A percentile compares a stretch with the other conserved stretches of the same genome.
phyloP scores from a whole-genome alignment of 495 filamentous ascomycete species.

The Elasticomyces elasticus region DNA sequence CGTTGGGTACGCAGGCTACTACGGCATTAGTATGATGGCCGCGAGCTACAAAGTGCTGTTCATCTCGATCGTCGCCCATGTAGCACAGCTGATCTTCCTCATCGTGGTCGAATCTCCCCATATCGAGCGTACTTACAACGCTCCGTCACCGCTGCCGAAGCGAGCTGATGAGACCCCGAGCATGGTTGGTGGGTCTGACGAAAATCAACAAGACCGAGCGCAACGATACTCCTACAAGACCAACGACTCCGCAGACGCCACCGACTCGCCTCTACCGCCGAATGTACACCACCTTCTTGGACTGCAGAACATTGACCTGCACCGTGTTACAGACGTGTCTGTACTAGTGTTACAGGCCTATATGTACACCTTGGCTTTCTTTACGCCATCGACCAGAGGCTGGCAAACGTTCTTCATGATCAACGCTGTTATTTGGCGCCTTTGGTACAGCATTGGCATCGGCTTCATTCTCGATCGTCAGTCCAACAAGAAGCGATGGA shows the following conservation, averaged over 20 bases:
- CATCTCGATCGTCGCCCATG: constrained; percentile 91
- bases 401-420: constrained; percentile 69
- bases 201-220: background rate
- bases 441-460: constrained; percentile 87
- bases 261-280: constrained; percentile 38
- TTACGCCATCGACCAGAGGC: constrained; percentile 66
- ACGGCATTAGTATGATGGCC: constrained; percentile 96
- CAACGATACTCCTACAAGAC: constrained; percentile 25
- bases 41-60: constrained; percentile 95
- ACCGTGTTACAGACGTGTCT: constrained; percentile 73
- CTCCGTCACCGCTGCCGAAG: constrained; percentile 64
- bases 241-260: constrained; percentile 14
- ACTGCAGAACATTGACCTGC: constrained; percentile 72
- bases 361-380: constrained; percentile 56
- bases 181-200: background rate
- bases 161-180: constrained; percentile 12
- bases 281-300: constrained; percentile 74
- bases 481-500: constrained; percentile 85
- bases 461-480: constrained; percentile 76
- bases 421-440: constrained; percentile 71
- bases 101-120: constrained; percentile 88
- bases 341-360: constrained; percentile 65
- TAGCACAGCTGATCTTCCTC: constrained; percentile 88
- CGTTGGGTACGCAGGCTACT: constrained; percentile 94
- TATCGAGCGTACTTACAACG: constrained; percentile 96